Conservation (phyloP, 352 stramenopile species). For the Globisporangium paroecandrum region DNA sequence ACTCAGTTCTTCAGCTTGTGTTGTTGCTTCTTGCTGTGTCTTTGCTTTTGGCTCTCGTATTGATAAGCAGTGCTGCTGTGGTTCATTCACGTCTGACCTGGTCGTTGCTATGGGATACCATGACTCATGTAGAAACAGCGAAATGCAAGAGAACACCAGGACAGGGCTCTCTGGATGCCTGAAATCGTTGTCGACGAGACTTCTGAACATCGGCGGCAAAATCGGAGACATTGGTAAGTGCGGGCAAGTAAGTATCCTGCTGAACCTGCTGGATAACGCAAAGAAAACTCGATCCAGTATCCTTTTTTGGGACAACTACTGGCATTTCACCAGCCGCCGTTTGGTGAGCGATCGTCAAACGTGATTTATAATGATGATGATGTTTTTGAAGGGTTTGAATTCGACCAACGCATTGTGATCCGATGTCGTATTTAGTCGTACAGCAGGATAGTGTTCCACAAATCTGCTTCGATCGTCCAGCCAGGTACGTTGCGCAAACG, state of each 20-base stretch:
- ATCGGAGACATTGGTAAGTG: neutral
- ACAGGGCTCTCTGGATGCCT: neutral
- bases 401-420: neutral
- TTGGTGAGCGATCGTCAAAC: neutral
- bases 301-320: neutral
- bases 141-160: neutral
- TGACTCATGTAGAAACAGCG: constrained; percentile 19
- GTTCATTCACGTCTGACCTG: constrained; percentile 7
- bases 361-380: neutral
- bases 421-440: neutral
- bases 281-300: neutral
- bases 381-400: neutral
- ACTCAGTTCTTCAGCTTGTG: constrained; percentile 16
- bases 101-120: constrained; percentile 19
- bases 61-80: neutral
- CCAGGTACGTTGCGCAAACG: neutral
- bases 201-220: too few species aligned
- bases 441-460: neutral
- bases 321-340: neutral
- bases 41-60: neutral
- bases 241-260: neutral
- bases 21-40: constrained; percentile 7
- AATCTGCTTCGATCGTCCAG: neutral
- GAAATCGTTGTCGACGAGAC: neutral
- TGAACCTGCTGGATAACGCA: neutral